Conservation (phyloP, 306 rosid species). For the Acacia crassicarpa region DNA sequence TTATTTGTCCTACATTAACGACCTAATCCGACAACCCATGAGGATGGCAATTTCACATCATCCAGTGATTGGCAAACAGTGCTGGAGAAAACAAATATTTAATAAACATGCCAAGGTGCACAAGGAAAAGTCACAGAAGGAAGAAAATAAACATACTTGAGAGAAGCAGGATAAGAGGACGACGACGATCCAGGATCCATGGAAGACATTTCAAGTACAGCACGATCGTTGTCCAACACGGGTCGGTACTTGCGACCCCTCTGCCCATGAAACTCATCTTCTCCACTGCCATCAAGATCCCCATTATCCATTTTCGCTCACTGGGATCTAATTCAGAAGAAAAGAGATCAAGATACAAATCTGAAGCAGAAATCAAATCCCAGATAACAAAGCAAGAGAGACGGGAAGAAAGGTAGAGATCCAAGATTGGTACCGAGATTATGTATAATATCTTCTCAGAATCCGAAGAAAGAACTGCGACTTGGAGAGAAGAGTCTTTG, state of each 20-base stretch:
- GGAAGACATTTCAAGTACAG: conserved; percentile 95
- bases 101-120: background rate
- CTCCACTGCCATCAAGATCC: conserved; percentile 78
- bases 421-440: conserved; percentile 1
- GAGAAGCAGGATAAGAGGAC: conserved; percentile 47
- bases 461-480: background rate
- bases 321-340: conserved; percentile 9
- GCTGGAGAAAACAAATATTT: background rate
- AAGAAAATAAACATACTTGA: conserved; percentile 50
- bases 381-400: background rate
- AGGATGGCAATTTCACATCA: background rate
- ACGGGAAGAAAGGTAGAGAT: conserved; percentile 27
- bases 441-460: background rate
- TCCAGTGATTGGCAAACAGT: background rate
- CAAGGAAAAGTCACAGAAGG: background rate
- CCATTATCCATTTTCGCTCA: conserved; percentile 59
- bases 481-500: conserved; percentile 30
- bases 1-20: background rate
- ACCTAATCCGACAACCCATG: background rate
- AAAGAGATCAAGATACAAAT: conserved; percentile 32
- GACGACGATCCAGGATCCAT: conserved; percentile 86
- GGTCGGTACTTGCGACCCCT: conserved; percentile 84
- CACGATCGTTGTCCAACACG: conserved; percentile 89
- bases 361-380: conserved; percentile 20
- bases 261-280: conserved; percentile 59